Base-by-base conservation (phyloP, 352 stramenopile genomes). In the Phytophthora pistaciae region DNA sequence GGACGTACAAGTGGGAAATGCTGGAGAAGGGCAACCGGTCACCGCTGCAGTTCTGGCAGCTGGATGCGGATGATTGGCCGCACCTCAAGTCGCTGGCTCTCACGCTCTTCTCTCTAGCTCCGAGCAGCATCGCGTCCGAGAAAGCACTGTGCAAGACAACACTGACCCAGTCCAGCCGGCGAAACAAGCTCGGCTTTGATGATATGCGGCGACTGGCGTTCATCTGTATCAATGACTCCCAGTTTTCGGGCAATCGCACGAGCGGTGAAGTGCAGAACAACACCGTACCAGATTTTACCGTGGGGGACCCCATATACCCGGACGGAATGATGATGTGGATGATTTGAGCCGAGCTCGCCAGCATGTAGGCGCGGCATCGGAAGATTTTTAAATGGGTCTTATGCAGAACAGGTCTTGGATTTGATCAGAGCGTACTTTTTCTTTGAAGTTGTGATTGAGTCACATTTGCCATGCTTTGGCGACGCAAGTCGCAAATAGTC, bases 251-350 rank as follows among this genome's bases (percentile, higher is more conserved):
- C 29, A 87, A 74, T 54, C 77, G 82, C 55, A 62, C 80, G 29
- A 84, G 67, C 20, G 60, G 68, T 11, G 77, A 84, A 68, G 78
- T 92, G 42, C 77, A 83, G 49, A 87, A 82, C 58, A 90, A 85
- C 64, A 64, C 80, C 16, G 64, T 94, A 46, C 82, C 87, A 8
- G 87, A 94, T 73, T 92, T 92, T 53, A 86, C 77, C 3, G 88
- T 92, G 73, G 82, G 79, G 11, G 85, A 93, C 52, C 79, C 87
- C 3, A 71, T 94, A 13, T 94, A 84, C 1, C 82, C 86, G 2
- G 87, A 94, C 25, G 87, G 85, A 29, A 93, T 94, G 87, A 94
- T 93, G 84, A 93, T 94, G 85, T 94, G 87, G 87, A 94, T 94
- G 87, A 94, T 94, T 59, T 94, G 55, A 83, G 60, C 27, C 20